Conservation (phyloP, 2,329 filamentous ascomycete genomes). For the Metarhizium robertsii region DNA sequence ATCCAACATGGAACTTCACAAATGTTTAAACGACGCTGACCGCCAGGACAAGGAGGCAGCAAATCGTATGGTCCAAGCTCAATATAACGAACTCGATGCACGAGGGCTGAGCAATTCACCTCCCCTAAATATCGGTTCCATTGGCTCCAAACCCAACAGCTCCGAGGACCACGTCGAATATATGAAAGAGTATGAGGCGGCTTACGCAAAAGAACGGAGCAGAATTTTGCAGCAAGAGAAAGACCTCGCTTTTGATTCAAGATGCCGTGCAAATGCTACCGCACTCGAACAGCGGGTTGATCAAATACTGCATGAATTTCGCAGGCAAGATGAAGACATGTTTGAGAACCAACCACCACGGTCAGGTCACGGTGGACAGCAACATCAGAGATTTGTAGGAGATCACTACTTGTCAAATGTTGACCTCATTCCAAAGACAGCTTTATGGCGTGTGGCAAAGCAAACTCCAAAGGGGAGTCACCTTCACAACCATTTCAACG, state of each 20-base stretch:
- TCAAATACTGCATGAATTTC: constrained; percentile 28
- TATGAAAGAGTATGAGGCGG: not conserved
- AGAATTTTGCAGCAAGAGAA: constrained; percentile 18
- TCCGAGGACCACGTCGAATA: not conserved
- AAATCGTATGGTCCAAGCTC: not conserved
- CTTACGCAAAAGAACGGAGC: not conserved
- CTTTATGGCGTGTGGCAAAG: constrained; percentile 45
- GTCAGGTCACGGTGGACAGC: constrained; percentile 32
- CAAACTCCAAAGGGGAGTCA: constrained; percentile 63
- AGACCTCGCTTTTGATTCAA: constrained; percentile 30
- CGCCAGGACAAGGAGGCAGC: not conserved
- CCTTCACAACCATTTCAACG: constrained; percentile 70
- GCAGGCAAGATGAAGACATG: constrained; percentile 28
- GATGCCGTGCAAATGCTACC: constrained; percentile 22
- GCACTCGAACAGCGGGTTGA: constrained; percentile 28
- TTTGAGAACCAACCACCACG: constrained; percentile 16
- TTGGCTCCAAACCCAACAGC: not conserved
- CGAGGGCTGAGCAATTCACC: not conserved
- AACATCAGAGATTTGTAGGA: constrained; percentile 34
- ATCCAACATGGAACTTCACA: not conserved
- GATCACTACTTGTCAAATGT: constrained; percentile 52
- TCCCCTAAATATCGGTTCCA: not conserved
- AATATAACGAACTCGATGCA: not conserved
- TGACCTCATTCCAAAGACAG: constrained; percentile 44
- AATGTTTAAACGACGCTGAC: not conserved